A percentile compares a stretch with the other conserved stretches of the same genome.
Evolutionary conservation across 768 basidiomycete genomes (phyloP).

Genomic region (Macrocybe gigantea): DNA sequence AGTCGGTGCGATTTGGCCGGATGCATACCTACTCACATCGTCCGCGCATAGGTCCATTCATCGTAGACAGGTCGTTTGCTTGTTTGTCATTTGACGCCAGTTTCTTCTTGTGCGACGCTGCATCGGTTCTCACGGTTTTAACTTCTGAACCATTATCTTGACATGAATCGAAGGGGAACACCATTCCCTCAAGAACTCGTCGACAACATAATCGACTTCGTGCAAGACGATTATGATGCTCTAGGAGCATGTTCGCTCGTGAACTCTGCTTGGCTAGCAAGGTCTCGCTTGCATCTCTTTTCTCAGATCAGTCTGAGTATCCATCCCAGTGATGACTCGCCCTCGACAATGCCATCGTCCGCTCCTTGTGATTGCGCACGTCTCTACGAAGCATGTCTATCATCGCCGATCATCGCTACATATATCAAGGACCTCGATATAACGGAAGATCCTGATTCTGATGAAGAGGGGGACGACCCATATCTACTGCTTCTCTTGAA

Average conservation of each 20-base stretch:
- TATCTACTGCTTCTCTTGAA: conserved; percentile 15
- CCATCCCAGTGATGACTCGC: conserved; percentile 4
- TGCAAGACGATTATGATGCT: conserved; percentile 17
- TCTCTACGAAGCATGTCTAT: conserved; percentile 7
- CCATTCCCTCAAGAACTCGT: conserved; percentile 14
- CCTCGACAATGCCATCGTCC: conserved; percentile 13
- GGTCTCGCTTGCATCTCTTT: conserved; percentile 19
- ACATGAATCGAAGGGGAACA: too few species aligned
- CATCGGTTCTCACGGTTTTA: too few species aligned
- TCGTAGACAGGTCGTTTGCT: too few species aligned
- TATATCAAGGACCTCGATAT: conserved; percentile 15
- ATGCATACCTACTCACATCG: too few species aligned
- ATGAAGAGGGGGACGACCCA: conserved; percentile 10
- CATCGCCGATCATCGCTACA: conserved; percentile 15
- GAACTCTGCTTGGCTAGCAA: conserved; percentile 18
- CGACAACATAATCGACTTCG: conserved; percentile 21
- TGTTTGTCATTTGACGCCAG: too few species aligned
- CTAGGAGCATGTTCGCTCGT: conserved; percentile 19
- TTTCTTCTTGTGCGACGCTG: too few species aligned
- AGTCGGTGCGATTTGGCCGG: too few species aligned
- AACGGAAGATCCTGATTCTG: conserved; percentile 8
- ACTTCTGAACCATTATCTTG: too few species aligned
- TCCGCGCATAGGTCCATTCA: too few species aligned
- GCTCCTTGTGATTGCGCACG: too few species aligned
- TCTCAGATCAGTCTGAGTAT: conserved; percentile 12